Base-by-base conservation (phyloP, 495 filamentous ascomycete species). In the Gamarada debralockiae region DNA sequence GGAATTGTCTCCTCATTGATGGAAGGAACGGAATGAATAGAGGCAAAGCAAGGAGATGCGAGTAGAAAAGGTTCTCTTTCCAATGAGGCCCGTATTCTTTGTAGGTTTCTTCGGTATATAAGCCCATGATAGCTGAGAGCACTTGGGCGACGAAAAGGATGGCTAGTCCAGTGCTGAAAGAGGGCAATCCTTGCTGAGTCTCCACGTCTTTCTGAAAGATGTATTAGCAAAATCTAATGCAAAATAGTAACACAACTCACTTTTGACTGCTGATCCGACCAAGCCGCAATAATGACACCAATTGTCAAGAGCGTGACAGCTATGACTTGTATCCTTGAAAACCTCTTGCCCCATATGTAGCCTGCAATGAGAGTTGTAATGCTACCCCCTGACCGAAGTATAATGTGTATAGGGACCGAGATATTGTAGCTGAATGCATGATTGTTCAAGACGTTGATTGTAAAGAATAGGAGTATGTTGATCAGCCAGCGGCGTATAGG, bases 361-460 rank as follows among this genome's bases (percentile, higher is more conserved):
- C 93, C 93, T 33, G 92, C 86, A 6, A 84, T 66, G 78, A 99
- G 90, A 0, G 93, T 97, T 0, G 91, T 92, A 41, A 97, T 92
- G 53, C 90, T 95, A 8, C 93, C 95, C 20, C 91, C 95, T 36
- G 91, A 96, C 17, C 93, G 86, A 6, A 99, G 73, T 53, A 99
- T 97, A 59, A 97, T 99, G 63, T 99, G 93, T 40, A 99, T 82
- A 20, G 93, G 93, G 0, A 99, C 92, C 4, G 89, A 95, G 43
- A 99, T 97, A 53, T 89, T 85, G 71, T 96, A 97, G 52, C 89
- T 91, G 65, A 99, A 97, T 5, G 93, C 93, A 75, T 91, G 92
- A 61, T 99, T 99, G 71, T 99, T 99, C 52, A 97, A 72, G 40
- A 97, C 76, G 59, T 96, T 97, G 63, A 97, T 91, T 48, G 78